Percentiles rank a stretch among this genome's conserved stretches.
These are phyloP conservation scores for Stachybotrys chlorohalonatus DNA, from an alignment of 2,329 filamentous ascomycete genomes.

Conservation along the genomic window DNA sequence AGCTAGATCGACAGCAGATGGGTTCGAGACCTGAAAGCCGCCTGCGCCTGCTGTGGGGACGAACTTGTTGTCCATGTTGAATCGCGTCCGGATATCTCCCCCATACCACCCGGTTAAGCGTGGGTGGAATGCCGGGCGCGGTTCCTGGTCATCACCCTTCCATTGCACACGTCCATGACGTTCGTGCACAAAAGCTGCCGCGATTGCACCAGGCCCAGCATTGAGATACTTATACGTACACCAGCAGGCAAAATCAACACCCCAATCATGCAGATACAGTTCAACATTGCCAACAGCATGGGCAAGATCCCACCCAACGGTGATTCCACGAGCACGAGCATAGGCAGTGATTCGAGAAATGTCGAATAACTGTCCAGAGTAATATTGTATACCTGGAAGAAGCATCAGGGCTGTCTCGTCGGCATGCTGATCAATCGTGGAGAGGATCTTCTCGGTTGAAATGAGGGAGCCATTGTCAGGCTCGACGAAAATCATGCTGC, in stretches of 20 bases:
- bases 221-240: slow-evolving; percentile 96
- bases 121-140: slow-evolving; percentile 42
- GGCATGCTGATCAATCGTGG: slow-evolving; percentile 66
- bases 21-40: slow-evolving; percentile 82
- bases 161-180: slow-evolving; percentile 50
- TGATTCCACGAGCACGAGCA: slow-evolving; percentile 61
- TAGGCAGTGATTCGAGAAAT: slow-evolving; percentile 70
- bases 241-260: slow-evolving; percentile 87
- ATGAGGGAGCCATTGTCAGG: slow-evolving; percentile 54
- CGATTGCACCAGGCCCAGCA: slow-evolving; percentile 73
- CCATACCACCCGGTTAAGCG: slow-evolving; percentile 84
- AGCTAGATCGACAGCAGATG: slow-evolving; percentile 66
- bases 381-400: slow-evolving; percentile 84
- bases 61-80: slow-evolving; percentile 78
- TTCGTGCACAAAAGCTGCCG: slow-evolving; percentile 72
- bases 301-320: slow-evolving; percentile 81
- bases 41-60: slow-evolving; percentile 67
- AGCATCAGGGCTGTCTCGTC: slow-evolving; percentile 66
- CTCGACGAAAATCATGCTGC: slow-evolving; percentile 66
- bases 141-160: slow-evolving; percentile 18
- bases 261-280: slow-evolving; percentile 74
- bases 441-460: slow-evolving; percentile 61
- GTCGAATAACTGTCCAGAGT: slow-evolving; percentile 82
- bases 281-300: slow-evolving; percentile 81
- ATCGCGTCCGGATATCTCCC: slow-evolving; percentile 64